A percentile compares a stretch with the other conserved stretches of the same genome.
phyloP scores from a whole-genome alignment of 768 basidiomycete genomes.

The Trametes maxima region DNA sequence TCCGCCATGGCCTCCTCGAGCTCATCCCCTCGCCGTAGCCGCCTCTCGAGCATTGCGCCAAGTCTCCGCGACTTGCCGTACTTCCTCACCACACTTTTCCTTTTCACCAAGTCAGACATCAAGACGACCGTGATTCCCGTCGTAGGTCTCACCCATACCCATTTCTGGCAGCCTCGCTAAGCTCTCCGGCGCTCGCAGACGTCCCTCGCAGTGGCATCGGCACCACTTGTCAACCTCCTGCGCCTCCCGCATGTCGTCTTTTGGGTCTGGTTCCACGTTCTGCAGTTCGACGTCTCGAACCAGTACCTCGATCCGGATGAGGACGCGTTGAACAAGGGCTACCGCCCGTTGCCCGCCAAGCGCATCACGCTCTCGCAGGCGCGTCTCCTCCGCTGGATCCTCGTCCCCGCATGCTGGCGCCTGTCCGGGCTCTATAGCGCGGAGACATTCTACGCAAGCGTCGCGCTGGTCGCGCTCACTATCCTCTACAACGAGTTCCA shows the following conservation, averaged over 20 bases:
- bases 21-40: not conserved
- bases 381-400: slow-evolving; percentile 25
- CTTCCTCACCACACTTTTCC: slow-evolving; percentile 28
- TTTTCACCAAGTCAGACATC: slow-evolving; percentile 51
- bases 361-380: slow-evolving; percentile 24
- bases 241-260: slow-evolving; percentile 20
- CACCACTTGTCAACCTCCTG: slow-evolving; percentile 5
- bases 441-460: slow-evolving; percentile 18
- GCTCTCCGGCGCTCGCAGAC: slow-evolving; percentile 5
- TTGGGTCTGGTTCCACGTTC: slow-evolving; percentile 35
- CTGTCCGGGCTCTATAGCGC: slow-evolving; percentile 15
- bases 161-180: not conserved
- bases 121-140: slow-evolving; percentile 50
- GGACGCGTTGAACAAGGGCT: slow-evolving; percentile 30
- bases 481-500: slow-evolving; percentile 29
- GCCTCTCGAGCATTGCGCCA: not conserved
- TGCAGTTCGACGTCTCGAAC: slow-evolving; percentile 35
- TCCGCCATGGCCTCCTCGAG: not conserved
- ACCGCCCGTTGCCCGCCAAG: slow-evolving; percentile 30
- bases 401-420: slow-evolving; percentile 24
- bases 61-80: not conserved
- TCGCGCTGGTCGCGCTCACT: slow-evolving; percentile 19
- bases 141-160: slow-evolving; percentile 33
- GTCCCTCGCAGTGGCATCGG: slow-evolving; percentile 20
- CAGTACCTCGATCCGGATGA: slow-evolving; percentile 30